Evolutionary conservation across 1,139 yeast genomes (phyloP), one percentile per base, ranked within the genome.

Genomic region (Taiozyma sp.): DNA sequence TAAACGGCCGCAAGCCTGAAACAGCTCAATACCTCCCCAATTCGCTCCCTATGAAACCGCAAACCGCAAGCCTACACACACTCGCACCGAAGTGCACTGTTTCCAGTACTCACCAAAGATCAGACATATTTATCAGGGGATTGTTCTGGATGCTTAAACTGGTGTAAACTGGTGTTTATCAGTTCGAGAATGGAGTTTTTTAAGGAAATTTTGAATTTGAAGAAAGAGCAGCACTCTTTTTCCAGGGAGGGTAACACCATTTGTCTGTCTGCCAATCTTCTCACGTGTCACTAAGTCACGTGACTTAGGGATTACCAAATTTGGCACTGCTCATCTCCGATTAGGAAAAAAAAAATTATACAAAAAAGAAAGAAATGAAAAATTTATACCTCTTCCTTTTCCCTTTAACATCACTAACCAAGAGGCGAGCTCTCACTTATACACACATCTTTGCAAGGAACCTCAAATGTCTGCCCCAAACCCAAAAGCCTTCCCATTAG

Each of bases 401-500:
- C 4, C 40, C 8, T 9, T 6, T 9, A 14, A 35, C 3, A n/a
- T 16, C 24, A 40, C 22, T 30, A 40, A 40, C 30, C 43, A 45
- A 41, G 64, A 62, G 65, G 65, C 65, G 65, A 62, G 65, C 65
- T 59, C 52, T 9, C 53, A 49, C 43, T 28, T 8, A 46, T 9
- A 32, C 30, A 43, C 45, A 28, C 44, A 41, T 24, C 37, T 51
- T 58, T 58, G 82, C 81, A 77, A 85, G 93, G 93, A 85, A 81
- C 93, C 86, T 71, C 68, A 57, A 43, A 80, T 79, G 85, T 80
- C 88, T 68, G 81, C 89, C 63, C 89, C 90, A 75, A 86, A 87
- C 79, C 95, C 95, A 72, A 87, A 86, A 74, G 99, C 99, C 60
- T 95, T 95, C 79, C 99, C 99, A 70, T 82, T 95, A 70, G 98